Conservation (phyloP, 768 basidiomycete species). For the Boletales sp. region DNA sequence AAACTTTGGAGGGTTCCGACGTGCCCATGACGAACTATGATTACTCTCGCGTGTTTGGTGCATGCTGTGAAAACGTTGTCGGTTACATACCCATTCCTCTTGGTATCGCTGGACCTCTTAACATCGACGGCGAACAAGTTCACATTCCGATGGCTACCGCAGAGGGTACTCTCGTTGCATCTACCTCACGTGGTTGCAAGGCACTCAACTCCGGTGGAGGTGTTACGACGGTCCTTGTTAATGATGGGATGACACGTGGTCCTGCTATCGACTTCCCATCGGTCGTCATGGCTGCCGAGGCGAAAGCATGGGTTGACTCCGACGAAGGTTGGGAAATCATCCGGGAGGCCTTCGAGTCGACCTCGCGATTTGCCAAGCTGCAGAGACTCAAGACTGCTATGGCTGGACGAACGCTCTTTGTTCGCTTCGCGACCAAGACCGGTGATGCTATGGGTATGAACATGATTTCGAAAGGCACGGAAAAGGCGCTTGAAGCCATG, state of each 20-base stretch:
- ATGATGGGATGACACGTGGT: slow-evolving; percentile 97
- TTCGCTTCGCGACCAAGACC: slow-evolving; percentile 90
- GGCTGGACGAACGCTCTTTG: slow-evolving; percentile 90
- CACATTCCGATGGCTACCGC: slow-evolving; percentile 99
- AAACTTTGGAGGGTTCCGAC: slow-evolving; percentile 79
- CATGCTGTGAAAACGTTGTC: slow-evolving; percentile 98
- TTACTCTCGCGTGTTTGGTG: slow-evolving; percentile 90
- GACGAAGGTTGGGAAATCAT: slow-evolving; percentile 74
- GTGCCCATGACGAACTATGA: slow-evolving; percentile 86
- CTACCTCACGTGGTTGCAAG: slow-evolving; percentile 96
- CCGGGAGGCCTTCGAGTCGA: slow-evolving; percentile 88
- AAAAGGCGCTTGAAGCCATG: slow-evolving; percentile 85
- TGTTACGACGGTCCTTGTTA: slow-evolving; percentile 86
- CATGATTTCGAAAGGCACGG: slow-evolving; percentile 99
- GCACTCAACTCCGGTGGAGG: slow-evolving; percentile 96
- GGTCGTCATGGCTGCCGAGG: slow-evolving; percentile 73
- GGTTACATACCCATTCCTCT: slow-evolving; percentile 96
- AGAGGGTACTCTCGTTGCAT: slow-evolving; percentile 98
- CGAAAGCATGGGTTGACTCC: slow-evolving; percentile 84
- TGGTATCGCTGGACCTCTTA: slow-evolving; percentile 94
- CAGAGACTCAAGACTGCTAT: slow-evolving; percentile 83
- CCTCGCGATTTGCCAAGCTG: slow-evolving; percentile 87
- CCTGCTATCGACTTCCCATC: slow-evolving; percentile 96
- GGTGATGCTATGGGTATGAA: slow-evolving; percentile 99
- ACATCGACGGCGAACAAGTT: slow-evolving; percentile 76